A percentile compares a stretch with the other conserved stretches of the same genome.
Conservation (phyloP, 2,329 filamentous ascomycete species). For the Diplocarpon rosae region DNA sequence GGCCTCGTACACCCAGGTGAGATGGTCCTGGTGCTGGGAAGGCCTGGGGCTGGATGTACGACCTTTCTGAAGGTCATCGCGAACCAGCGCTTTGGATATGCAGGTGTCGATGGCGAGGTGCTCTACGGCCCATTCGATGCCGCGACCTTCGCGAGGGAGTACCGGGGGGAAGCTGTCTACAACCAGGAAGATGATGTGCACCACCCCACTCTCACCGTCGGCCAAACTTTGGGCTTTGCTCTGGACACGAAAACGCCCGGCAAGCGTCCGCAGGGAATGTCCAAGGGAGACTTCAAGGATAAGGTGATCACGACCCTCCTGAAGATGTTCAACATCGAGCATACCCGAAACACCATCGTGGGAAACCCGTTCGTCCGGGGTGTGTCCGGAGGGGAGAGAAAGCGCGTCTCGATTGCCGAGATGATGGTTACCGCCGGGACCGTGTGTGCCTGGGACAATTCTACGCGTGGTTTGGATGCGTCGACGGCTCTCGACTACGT, state of each 20-base stretch:
- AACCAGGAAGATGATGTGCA: conserved; percentile 82
- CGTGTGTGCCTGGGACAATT: conserved; percentile 72
- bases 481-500: conserved; percentile 71
- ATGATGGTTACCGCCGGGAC: conserved; percentile 63
- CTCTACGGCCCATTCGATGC: conserved; percentile 64
- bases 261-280: conserved; percentile 64
- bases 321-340: conserved; percentile 90
- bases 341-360: conserved; percentile 75
- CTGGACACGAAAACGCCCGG: conserved; percentile 76
- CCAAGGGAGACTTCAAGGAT: conserved; percentile 63
- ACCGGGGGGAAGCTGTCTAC: conserved; percentile 75
- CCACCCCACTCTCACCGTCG: conserved; percentile 72
- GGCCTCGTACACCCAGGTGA: conserved; percentile 69
- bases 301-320: conserved; percentile 64
- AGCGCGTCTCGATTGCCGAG: conserved; percentile 70
- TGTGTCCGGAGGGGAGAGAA: conserved; percentile 70
- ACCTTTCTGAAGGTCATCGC: conserved; percentile 43
- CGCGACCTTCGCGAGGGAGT: conserved; percentile 57
- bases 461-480: conserved; percentile 67
- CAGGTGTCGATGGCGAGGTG: conserved; percentile 56
- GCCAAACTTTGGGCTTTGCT: conserved; percentile 77
- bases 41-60: conserved; percentile 36
- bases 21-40: conserved; percentile 45
- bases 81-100: conserved; percentile 47
- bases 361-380: conserved; percentile 74